Percentiles rank a stretch among this genome's conserved stretches.
phyloP scores from a whole-genome alignment of 179 eudicot species.

The Pouteria campechiana region DNA sequence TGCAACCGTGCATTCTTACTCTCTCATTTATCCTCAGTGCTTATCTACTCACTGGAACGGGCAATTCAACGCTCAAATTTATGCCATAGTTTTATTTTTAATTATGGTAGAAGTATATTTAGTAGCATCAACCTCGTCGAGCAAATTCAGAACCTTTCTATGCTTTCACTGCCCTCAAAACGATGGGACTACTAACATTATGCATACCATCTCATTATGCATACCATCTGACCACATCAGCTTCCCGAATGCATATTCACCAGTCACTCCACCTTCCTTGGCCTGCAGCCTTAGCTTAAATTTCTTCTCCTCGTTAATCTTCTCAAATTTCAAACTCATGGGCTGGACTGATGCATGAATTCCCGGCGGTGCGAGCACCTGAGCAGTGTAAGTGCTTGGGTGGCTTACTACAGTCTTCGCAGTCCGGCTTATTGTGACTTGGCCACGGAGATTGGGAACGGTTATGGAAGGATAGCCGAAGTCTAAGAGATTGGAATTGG shows the following conservation, averaged over 20 bases:
- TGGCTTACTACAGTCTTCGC: conserved; percentile 25
- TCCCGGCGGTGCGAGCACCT: conserved; percentile 22
- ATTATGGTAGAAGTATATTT: too few species aligned
- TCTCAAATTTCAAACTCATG: conserved; percentile 11
- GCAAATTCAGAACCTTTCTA: too few species aligned
- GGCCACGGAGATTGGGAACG: conserved; percentile 14
- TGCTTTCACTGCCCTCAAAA: too few species aligned
- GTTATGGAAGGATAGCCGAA: conserved; percentile 27
- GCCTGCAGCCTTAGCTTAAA: conserved; percentile 21
- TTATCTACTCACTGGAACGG: too few species aligned
- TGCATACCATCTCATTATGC: conserved; percentile 45
- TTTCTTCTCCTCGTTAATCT: conserved; percentile 20
- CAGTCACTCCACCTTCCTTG: not conserved
- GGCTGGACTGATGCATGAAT: conserved; percentile 18
- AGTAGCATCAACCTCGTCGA: too few species aligned
- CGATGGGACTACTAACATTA: conserved; percentile 48
- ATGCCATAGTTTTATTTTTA: too few species aligned
- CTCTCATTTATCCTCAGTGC: too few species aligned
- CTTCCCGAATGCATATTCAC: conserved; percentile 26
- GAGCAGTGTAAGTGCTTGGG: conserved; percentile 17
- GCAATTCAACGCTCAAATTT: too few species aligned
- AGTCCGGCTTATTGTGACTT: conserved; percentile 18
- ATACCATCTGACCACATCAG: conserved; percentile 25
- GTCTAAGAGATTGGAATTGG: too few species aligned
- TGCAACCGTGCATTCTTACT: too few species aligned